phyloP scores from a whole-genome alignment of 2,329 filamentous ascomycete genomes.

The Monilinia laxa region DNA sequence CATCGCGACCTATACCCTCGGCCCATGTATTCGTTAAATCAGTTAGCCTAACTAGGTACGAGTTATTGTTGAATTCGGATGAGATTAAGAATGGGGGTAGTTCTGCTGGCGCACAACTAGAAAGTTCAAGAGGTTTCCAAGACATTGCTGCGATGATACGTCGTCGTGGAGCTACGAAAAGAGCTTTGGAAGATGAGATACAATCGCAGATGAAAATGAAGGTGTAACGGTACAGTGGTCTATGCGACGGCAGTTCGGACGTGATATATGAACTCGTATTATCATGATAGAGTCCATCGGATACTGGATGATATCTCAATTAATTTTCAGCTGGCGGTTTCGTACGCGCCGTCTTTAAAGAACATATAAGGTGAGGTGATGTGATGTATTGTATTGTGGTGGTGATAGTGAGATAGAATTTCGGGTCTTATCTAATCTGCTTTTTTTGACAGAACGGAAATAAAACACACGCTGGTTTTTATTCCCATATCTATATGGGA shows the following conservation, averaged over 20 bases:
- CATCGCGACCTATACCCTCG: conserved; percentile 61
- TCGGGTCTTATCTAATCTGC: no score
- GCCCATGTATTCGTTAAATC: conserved; percentile 74
- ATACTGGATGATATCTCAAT: not conserved
- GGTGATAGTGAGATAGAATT: no score
- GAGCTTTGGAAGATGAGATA: not conserved
- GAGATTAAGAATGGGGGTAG: conserved; percentile 65
- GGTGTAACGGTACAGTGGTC: not conserved
- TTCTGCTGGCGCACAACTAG: conserved; percentile 34
- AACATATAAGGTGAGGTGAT: no score
- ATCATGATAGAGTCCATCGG: not conserved
- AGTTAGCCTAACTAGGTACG: conserved; percentile 66
- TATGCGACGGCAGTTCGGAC: not conserved
- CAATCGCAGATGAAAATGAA: not conserved
- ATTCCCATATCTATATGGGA: no score
- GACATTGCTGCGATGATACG: conserved; percentile 27
- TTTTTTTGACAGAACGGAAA: no score
- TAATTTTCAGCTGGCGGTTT: not conserved
- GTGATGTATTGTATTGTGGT: no score
- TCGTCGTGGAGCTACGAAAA: not conserved
- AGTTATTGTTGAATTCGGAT: conserved; percentile 51
- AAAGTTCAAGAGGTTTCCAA: conserved; percentile 34
- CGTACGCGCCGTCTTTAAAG: no score
- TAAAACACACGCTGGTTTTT: no score
- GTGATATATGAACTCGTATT: not conserved